Conservation (phyloP, 306 rosid genomes). For the Luffa aegyptiaca region DNA sequence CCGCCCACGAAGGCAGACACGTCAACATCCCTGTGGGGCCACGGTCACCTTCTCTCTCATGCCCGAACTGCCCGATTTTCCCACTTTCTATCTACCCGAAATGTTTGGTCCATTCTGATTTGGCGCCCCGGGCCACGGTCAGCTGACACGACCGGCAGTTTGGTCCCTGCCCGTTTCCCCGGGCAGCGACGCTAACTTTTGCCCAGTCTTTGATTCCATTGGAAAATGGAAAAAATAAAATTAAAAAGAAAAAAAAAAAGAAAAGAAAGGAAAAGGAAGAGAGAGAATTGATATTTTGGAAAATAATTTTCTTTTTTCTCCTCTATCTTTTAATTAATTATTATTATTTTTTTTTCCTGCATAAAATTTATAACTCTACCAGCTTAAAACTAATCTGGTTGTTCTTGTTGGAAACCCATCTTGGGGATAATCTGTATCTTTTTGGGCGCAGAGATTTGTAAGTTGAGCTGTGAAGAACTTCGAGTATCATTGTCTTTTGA, state of each 20-base stretch:
- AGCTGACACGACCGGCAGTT: constrained; percentile 2
- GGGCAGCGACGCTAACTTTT: constrained; percentile 11
- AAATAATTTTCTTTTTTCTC: not conserved
- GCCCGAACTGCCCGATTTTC: constrained; percentile 17
- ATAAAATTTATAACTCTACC: constrained; percentile 14
- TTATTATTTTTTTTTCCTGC: not conserved
- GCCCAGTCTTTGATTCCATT: constrained; percentile 20
- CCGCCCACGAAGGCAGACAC: constrained; percentile 31
- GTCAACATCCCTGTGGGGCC: constrained; percentile 20
- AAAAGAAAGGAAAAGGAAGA: not conserved
- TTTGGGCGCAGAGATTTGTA: constrained; percentile 45
- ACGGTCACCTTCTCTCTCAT: constrained; percentile 29
- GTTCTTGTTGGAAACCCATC: constrained; percentile 9
- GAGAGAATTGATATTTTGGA: not conserved
- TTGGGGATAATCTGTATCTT: constrained; percentile 40
- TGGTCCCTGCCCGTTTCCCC: constrained; percentile 11
- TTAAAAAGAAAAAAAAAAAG: not conserved
- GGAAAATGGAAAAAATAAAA: not conserved
- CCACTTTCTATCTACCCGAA: constrained; percentile 29
- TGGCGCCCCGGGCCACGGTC: constrained; percentile 5
- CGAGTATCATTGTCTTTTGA: not conserved
- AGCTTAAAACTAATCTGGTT: constrained; percentile 51
- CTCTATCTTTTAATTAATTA: not conserved
- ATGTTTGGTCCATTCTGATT: constrained; percentile 22
- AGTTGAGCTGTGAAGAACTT: constrained; percentile 22